Evolutionary conservation across 192 early-diverging fungal species (phyloP).

Genomic region (Phycomyces blakesleeanus): DNA sequence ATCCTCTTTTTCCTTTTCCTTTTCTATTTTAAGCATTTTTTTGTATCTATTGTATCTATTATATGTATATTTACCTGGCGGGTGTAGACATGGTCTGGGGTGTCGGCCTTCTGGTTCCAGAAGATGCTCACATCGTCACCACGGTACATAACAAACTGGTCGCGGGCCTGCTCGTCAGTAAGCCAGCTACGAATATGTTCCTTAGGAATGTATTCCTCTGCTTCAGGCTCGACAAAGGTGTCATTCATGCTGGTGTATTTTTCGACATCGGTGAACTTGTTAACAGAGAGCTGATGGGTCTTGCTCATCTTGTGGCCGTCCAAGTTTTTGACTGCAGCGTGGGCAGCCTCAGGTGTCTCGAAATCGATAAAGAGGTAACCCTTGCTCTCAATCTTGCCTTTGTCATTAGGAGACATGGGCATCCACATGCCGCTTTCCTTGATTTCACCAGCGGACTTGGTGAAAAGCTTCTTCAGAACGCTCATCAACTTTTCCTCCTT

Average conservation of each 20-base stretch:
- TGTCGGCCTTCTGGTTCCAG: conserved; percentile 88
- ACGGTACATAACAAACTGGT: conserved; percentile 89
- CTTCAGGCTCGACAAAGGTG: conserved; percentile 68
- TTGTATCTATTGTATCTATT: background rate
- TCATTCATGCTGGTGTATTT: conserved; percentile 73
- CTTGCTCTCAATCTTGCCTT: conserved; percentile 71
- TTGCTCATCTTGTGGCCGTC: conserved; percentile 83
- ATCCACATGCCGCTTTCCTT: conserved; percentile 83
- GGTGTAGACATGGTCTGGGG: conserved; percentile 70
- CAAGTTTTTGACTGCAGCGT: conserved; percentile 66
- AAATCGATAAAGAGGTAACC: conserved; percentile 95
- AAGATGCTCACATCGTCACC: conserved; percentile 81
- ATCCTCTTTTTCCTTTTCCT: too few relatives aligned
- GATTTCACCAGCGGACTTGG: conserved; percentile 67
- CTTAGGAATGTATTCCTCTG: conserved; percentile 68
- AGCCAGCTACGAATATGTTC: conserved; percentile 92
- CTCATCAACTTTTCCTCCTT: conserved; percentile 84
- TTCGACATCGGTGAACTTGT: conserved; percentile 91
- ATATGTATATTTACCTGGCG: conserved; percentile 40
- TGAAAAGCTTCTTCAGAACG: conserved; percentile 76
- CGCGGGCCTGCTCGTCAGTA: conserved; percentile 74
- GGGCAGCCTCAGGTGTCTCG: conserved; percentile 80
- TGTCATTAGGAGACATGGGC: conserved; percentile 71
- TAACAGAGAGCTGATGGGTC: conserved; percentile 75
- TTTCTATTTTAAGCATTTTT: background rate